A percentile compares a stretch with the other conserved stretches of the same genome.
phyloP scores from a whole-genome alignment of 305 asterid species.

The Petunia hybrid region DNA sequence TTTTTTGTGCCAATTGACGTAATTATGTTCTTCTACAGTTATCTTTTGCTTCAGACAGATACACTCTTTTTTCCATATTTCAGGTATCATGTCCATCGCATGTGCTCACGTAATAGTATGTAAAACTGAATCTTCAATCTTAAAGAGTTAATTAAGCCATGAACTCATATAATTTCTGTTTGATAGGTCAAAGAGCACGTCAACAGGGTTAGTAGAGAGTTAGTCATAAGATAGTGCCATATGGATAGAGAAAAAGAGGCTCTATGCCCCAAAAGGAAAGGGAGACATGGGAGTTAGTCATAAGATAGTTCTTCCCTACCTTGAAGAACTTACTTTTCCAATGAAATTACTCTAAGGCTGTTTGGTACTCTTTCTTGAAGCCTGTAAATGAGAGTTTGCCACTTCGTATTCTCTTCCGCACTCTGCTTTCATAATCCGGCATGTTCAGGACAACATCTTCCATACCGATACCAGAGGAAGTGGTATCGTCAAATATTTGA shows the following conservation, averaged over 20 bases:
- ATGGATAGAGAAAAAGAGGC: neutral
- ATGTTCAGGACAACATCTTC: neutral
- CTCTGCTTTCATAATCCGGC: neutral
- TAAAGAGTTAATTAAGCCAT: neutral
- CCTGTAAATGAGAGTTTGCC: neutral
- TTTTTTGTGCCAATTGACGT: neutral
- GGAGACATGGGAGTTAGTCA: neutral
- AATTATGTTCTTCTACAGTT: neutral
- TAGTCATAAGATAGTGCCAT: neutral
- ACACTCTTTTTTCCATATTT: neutral
- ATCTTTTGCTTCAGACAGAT: slow-evolving; percentile 5
- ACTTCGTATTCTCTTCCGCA: neutral
- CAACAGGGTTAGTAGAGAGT: neutral
- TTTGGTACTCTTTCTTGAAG: neutral
- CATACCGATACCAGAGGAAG: neutral
- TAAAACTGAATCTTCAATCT: neutral
- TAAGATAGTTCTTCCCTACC: neutral
- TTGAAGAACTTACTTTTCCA: neutral
- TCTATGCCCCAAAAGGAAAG: slow-evolving; percentile 3
- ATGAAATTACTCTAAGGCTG: neutral
- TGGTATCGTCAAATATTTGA: neutral
- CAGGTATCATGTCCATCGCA: neutral
- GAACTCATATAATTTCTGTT: neutral
- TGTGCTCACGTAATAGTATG: slow-evolving; percentile 3
- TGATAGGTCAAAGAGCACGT: neutral